These are phyloP conservation scores for Tylopilus vinaceipallidus DNA, from an alignment of 768 basidiomycete genomes.

Conservation along the genomic window DNA sequence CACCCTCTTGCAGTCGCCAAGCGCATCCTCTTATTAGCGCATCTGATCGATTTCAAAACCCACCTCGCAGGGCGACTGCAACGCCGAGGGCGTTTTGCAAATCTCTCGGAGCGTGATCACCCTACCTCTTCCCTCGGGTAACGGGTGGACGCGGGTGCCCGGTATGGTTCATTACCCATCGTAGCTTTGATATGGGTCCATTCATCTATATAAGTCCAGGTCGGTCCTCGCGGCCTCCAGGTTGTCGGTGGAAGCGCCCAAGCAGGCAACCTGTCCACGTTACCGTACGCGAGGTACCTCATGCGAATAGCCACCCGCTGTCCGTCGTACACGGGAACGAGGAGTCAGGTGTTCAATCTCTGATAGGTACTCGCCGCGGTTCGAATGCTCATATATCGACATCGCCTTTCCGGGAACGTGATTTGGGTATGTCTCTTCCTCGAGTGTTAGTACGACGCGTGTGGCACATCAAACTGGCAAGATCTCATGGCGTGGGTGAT, in stretches of 20 bases:
- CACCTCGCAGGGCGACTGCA: no score
- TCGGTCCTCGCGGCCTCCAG: background rate
- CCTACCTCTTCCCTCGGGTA: background rate
- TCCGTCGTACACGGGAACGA: background rate
- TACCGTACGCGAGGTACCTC: background rate
- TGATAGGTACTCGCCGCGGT: background rate
- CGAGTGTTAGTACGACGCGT: conserved; percentile 1
- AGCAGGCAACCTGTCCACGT: background rate
- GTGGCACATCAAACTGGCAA: background rate
- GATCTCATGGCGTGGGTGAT: background rate
- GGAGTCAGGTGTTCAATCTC: background rate
- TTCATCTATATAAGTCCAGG: background rate
- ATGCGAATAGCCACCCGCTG: background rate
- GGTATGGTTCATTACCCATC: background rate
- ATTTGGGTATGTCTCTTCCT: background rate
- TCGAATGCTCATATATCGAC: background rate
- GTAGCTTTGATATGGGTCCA: background rate
- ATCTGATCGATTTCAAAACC: no score
- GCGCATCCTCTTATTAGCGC: no score
- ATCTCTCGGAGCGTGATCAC: background rate
- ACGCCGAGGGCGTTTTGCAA: no score
- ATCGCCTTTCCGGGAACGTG: background rate
- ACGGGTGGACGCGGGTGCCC: background rate
- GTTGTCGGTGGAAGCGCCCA: background rate
- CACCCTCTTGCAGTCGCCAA: no score